Evolutionary conservation across 2,329 filamentous ascomycete genomes (phyloP), one percentile per base, ranked within the genome.

Genomic region (Dactylellina sp.): DNA sequence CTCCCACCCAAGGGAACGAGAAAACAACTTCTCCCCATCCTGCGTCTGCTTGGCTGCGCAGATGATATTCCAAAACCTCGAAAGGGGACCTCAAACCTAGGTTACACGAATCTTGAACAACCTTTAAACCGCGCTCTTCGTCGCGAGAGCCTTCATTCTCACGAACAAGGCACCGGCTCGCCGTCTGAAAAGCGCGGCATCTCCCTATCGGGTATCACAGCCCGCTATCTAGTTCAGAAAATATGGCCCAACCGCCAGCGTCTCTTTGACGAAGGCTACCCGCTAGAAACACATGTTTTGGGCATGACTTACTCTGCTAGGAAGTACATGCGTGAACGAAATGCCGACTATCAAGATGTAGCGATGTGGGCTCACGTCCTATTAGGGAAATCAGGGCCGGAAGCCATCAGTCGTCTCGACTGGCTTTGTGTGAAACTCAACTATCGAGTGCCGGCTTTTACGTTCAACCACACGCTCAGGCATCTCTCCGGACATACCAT

Each of bases 21-120:
- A 18, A 74, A 63, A 16, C 35, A 74, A 6, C 61, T 74, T n/a
- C 32, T 74, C 9, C 70, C 70, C 12, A 40, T 74, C 14, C 61
- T 74, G n/a, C 70, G 70, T 16, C 61, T 74, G 16, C 61, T 74
- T 16, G 70, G 70, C 5, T 65, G 61, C 11, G 70, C 70, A 22
- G 70, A 74, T 16, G 70, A 74, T 24, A 66, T 74, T 11, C 70
- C 70, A 37, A 49, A 50, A 40, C 70, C 70, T 18, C 55, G 40
- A 28, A 65, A 56, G 35, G 70, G 70, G 6, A 57, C 68, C 39
- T 60, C 60, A 42, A 72, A 72, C 40, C 39, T 72, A 4, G 68
- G 68, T 42, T 72, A 66, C 70, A 61, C 70, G 37, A 61, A 63
- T 16, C 16, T 55, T 14, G 47, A 35, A 11, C 28, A 62, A 24